phyloP scores from a whole-genome alignment of 768 basidiomycete genomes.

The Phylloporus scabripes region DNA sequence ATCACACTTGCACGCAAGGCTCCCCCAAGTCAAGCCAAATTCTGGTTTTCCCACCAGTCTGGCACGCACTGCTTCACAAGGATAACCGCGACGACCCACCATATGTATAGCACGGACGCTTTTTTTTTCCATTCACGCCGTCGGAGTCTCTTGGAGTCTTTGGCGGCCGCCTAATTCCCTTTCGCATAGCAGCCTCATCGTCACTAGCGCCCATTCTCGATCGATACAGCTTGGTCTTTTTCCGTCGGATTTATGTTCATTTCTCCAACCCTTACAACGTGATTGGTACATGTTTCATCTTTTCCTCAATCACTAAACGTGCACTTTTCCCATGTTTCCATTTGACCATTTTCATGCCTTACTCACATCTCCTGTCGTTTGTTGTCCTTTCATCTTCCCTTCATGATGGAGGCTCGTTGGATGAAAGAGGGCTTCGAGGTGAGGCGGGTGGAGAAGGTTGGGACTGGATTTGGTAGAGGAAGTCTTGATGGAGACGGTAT shows the following conservation, averaged over 20 bases:
- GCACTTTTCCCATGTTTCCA: constrained; percentile 12
- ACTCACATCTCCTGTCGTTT: constrained; percentile 32
- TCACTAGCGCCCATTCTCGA: constrained; percentile 32
- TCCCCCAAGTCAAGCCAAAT: constrained; percentile 18
- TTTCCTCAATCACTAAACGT: constrained; percentile 21
- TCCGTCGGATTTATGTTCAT: constrained; percentile 26
- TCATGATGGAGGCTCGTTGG: constrained; percentile 46
- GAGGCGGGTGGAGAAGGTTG: constrained; percentile 16
- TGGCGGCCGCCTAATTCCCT: constrained; percentile 30
- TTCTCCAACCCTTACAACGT: constrained; percentile 9
- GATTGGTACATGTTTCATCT: constrained; percentile 23
- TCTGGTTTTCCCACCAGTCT: constrained; percentile 15
- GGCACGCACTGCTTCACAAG: constrained; percentile 16
- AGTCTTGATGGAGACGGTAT: constrained; percentile 1
- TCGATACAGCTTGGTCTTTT: constrained; percentile 25
- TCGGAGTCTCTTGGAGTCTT: constrained; percentile 11
- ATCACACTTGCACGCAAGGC: constrained; percentile 4
- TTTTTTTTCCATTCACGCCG: constrained; percentile 54
- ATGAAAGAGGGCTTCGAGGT: constrained; percentile 63
- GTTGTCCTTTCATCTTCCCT: constrained; percentile 69
- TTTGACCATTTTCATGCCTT: constrained; percentile 22
- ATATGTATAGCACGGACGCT: constrained; percentile 67
- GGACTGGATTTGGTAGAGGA: constrained; percentile 1
- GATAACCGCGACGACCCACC: constrained; percentile 19
- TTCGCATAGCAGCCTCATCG: constrained; percentile 22